phyloP scores from a whole-genome alignment of 768 basidiomycete species.

The Tephrocybe sp. region DNA sequence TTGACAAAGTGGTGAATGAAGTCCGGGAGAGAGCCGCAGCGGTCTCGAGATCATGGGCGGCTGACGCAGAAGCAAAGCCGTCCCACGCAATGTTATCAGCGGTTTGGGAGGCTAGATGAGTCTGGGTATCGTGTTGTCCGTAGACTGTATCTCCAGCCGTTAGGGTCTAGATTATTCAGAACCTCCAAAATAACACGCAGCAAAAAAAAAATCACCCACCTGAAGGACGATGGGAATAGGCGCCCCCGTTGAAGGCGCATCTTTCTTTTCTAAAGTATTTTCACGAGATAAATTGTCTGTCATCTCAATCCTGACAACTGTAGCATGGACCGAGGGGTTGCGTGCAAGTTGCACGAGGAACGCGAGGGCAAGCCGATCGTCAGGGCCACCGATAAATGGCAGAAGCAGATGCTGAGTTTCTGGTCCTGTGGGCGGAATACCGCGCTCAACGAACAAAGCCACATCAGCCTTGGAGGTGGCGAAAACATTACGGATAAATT shows the following conservation, averaged over 20 bases:
- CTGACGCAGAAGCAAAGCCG: constrained; percentile 42
- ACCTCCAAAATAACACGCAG: not conserved
- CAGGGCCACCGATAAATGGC: constrained; percentile 93
- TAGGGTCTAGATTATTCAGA: constrained; percentile 32
- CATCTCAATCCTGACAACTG: constrained; percentile 62
- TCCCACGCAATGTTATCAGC: constrained; percentile 85
- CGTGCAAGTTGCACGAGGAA: constrained; percentile 78
- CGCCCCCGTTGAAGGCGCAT: not conserved
- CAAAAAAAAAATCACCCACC: constrained; percentile 22
- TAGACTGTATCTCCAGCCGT: constrained; percentile 72
- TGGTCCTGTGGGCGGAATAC: constrained; percentile 30
- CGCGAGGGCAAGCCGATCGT: constrained; percentile 82
- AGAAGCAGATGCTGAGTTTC: constrained; percentile 64
- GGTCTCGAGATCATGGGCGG: constrained; percentile 24
- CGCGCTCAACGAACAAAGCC: constrained; percentile 82
- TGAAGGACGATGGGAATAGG: constrained; percentile 22
- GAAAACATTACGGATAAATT: constrained; percentile 85
- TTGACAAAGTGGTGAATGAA: constrained; percentile 49
- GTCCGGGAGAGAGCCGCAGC: constrained; percentile 46
- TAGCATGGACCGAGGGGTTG: constrained; percentile 63
- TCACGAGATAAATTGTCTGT: constrained; percentile 32
- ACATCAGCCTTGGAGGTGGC: constrained; percentile 69
- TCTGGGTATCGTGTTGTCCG: constrained; percentile 60
- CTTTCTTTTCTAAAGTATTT: constrained; percentile 26
- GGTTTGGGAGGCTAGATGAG: constrained; percentile 70